phyloP scores from a whole-genome alignment of 2,329 filamentous ascomycete genomes.

The Periconia sp. region DNA sequence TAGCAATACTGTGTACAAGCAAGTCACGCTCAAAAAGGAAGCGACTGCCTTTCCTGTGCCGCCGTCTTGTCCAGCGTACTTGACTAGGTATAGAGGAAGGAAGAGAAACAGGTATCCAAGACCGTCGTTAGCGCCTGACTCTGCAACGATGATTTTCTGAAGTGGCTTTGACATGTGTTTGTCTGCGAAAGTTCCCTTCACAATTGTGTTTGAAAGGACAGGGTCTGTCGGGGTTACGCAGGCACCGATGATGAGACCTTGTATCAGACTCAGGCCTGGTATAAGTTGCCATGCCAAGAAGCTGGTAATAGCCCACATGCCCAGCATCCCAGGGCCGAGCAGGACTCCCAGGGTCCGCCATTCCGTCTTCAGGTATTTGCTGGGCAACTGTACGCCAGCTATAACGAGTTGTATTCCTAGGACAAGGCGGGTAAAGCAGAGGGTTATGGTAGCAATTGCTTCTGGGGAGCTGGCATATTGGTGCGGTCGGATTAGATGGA shows the following conservation, averaged over 20 bases:
- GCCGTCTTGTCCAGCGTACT: slow-evolving; percentile 41
- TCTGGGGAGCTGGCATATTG: no score
- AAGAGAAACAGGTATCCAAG: slow-evolving; percentile 88
- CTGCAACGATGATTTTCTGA: slow-evolving; percentile 66
- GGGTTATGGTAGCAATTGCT: no score
- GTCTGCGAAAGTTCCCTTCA: slow-evolving; percentile 91
- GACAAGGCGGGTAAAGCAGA: no score
- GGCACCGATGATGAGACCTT: slow-evolving; percentile 77
- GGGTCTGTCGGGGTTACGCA: slow-evolving; percentile 94
- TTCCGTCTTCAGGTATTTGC: slow-evolving; percentile 75
- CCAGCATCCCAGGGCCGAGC: slow-evolving; percentile 79
- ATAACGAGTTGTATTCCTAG: slow-evolving; percentile 88
- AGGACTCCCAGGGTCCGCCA: slow-evolving; percentile 75
- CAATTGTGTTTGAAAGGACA: slow-evolving; percentile 82
- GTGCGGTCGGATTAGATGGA: no score
- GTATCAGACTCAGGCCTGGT: slow-evolving; percentile 70
- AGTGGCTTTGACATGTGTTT: slow-evolving; percentile 81
- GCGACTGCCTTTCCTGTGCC: no score
- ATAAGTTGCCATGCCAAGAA: slow-evolving; percentile 76
- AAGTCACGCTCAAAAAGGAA: no score
- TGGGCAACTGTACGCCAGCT: slow-evolving; percentile 84
- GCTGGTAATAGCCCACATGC: slow-evolving; percentile 85
- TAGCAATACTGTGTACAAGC: slow-evolving; percentile 75
- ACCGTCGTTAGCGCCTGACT: slow-evolving; percentile 88
- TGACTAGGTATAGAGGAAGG: slow-evolving; percentile 68